Evolutionary conservation across 352 stramenopile genomes (phyloP).

Genomic region (Globisporangium middletonii): DNA sequence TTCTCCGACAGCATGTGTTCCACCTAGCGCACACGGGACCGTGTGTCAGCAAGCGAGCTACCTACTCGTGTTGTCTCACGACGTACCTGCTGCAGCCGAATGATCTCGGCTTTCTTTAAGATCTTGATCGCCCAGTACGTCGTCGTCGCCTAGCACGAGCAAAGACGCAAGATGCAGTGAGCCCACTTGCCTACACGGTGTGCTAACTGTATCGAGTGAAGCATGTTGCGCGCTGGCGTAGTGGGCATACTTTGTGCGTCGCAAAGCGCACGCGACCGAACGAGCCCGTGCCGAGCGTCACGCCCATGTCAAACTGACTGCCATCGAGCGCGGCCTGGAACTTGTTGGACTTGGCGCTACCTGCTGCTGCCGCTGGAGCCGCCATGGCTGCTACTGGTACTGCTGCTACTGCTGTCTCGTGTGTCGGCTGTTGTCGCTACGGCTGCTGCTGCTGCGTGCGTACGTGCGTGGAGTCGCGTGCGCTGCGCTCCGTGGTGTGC

Average conservation of each 20-base stretch:
- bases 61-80: neutral
- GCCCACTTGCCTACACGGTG: too few relatives aligned
- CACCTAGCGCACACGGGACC: constrained; percentile 39
- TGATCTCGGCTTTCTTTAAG: constrained; percentile 95
- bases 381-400: neutral
- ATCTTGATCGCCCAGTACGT: constrained; percentile 97
- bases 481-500: too few relatives aligned
- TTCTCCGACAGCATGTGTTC: constrained; percentile 98
- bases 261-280: constrained; percentile 96
- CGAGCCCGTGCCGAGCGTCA: constrained; percentile 95
- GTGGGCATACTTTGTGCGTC: constrained; percentile 85
- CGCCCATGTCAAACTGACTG: constrained; percentile 93
- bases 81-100: constrained; percentile 90
- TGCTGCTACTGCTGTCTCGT: too few relatives aligned
- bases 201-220: too few relatives aligned
- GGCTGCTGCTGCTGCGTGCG: too few relatives aligned
- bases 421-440: too few relatives aligned
- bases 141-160: constrained; percentile 50
- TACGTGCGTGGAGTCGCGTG: too few relatives aligned
- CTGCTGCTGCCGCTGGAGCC: constrained; percentile 9
- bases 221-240: too few relatives aligned
- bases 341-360: constrained; percentile 40
- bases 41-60: too few relatives aligned
- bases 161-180: neutral
- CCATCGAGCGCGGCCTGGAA: constrained; percentile 57